A percentile compares a stretch with the other conserved stretches of the same genome.
phyloP scores from a whole-genome alignment of 1,139 yeast genomes.

The Debaryomycetaceae sp. region DNA sequence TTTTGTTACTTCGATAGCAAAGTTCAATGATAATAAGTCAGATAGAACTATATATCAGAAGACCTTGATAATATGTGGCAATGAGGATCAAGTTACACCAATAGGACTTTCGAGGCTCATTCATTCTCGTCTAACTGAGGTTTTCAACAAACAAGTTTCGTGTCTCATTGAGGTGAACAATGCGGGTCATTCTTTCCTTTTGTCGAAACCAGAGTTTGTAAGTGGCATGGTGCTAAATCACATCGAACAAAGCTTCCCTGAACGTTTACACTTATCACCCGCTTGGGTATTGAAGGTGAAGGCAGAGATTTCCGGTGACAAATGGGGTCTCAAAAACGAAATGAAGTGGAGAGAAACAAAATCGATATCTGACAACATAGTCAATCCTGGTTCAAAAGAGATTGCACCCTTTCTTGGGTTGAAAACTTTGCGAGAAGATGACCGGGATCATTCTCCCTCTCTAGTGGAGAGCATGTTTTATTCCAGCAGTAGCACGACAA shows the following conservation, averaged over 20 bases:
- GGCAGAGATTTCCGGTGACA: constrained; percentile 62
- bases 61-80: constrained; percentile 56
- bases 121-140: constrained; percentile 21
- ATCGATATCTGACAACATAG: constrained; percentile 46
- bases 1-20: constrained; percentile 35
- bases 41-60: constrained; percentile 34
- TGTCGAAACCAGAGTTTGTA: constrained; percentile 62
- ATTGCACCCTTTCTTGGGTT: constrained; percentile 59
- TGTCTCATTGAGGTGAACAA: constrained; percentile 38
- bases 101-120: constrained; percentile 24
- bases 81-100: constrained; percentile 56
- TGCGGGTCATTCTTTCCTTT: constrained; percentile 66
- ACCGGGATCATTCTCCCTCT: constrained; percentile 56
- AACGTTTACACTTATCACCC: constrained; percentile 48
- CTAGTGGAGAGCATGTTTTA: constrained; percentile 47
- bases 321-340: constrained; percentile 79
- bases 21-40: constrained; percentile 31
- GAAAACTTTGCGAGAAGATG: constrained; percentile 73
- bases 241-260: constrained; percentile 48
- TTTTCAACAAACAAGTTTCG: constrained; percentile 29
- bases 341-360: constrained; percentile 62
- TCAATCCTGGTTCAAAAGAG: constrained; percentile 28
- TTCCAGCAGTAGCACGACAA: constrained; percentile 24
- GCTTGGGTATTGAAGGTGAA: constrained; percentile 63
- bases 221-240: constrained; percentile 64